A percentile compares a stretch with the other conserved stretches of the same genome.
Conservation (phyloP, 495 filamentous ascomycete species). For the Hypoxylon lenormandii region DNA sequence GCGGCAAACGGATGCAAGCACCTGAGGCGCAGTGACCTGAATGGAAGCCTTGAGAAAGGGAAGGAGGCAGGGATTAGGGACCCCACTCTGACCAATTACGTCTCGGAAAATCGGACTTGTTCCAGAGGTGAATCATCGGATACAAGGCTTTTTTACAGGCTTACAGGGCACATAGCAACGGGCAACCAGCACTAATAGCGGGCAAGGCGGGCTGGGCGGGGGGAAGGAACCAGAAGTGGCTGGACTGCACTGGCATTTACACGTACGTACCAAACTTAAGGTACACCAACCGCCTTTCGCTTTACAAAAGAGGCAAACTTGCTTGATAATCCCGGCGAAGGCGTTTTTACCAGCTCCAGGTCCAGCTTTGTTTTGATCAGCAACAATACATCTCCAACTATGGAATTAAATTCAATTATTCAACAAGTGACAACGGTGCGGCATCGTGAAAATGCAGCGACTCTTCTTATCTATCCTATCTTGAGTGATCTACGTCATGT, state of each 20-base stretch:
- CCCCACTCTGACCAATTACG: constrained; percentile 34
- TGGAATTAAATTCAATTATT: too few species aligned
- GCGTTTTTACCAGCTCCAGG: background rate
- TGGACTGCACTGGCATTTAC: constrained; percentile 15
- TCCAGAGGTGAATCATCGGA: constrained; percentile 48
- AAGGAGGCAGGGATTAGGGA: constrained; percentile 40
- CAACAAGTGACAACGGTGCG: background rate
- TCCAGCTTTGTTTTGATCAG: background rate
- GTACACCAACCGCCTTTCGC: constrained; percentile 15
- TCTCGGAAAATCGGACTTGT: constrained; percentile 9
- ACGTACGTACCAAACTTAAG: constrained; percentile 14
- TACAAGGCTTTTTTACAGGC: background rate
- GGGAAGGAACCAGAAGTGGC: constrained; percentile 41
- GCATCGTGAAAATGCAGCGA: background rate
- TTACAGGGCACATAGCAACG: too few species aligned
- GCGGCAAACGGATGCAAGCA: constrained; percentile 36
- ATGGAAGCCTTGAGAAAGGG: constrained; percentile 50
- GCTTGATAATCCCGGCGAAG: constrained; percentile 31
- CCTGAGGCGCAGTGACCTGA: constrained; percentile 48
- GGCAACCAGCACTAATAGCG: constrained; percentile 30
- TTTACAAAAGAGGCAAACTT: constrained; percentile 30
- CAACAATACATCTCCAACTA: too few species aligned
- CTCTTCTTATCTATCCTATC: background rate
- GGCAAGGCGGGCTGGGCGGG: too few species aligned
- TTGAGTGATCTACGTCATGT: constrained; percentile 31